Evolutionary conservation across 306 rosid genomes (phyloP), one percentile per base, ranked within the genome.

Genomic region (Fragaria ananassa): DNA sequence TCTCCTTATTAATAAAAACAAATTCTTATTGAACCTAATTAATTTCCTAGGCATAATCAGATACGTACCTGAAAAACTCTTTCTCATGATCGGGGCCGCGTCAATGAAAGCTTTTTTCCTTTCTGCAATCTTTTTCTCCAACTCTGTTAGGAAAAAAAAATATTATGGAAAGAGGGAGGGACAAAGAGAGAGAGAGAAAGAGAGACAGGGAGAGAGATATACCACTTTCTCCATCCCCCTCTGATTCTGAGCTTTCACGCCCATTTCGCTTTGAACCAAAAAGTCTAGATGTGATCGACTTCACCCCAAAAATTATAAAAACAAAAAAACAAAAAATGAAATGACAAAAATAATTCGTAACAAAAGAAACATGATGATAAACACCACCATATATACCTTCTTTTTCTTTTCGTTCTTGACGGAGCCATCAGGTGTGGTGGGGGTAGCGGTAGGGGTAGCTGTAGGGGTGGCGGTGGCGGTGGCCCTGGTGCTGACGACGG

Each of bases 231-330:
- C 81, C 87, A 47, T 87, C 87, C 61, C 65, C 85, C 49, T 84
- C 87, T 14, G 85, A 82, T 78, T 88, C 96, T 5, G 87, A 64
- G 76, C 87, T 77, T 81, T 85, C 81, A 70, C 81, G 76, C 17
- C 84, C 93, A 50, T 42, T 46, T 86, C 76, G 51, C 84, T 81
- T 93, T 54, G 93, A 88, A 77, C 92, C 87, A 25, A 93, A 93
- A 70, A 91, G 80, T 92, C 91, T 88, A 4, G 97, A 94, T 72
- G 91, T 76, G 56, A 91, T 79, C 73, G 90, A 93, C 98, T 93
- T 84, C 0, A 74, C 12, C 56, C 81, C 49, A 58, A 19, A 60
- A 45, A 14, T 57, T 14, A 27, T 13, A 42, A 41, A 1, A n/a
- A 13, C 6, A 18, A 41, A 42, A 41, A 1, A n/a, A 13, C 6